Evolutionary conservation across 208 protist genomes (phyloP).

Genomic region (Trypanosoma rangeli): DNA sequence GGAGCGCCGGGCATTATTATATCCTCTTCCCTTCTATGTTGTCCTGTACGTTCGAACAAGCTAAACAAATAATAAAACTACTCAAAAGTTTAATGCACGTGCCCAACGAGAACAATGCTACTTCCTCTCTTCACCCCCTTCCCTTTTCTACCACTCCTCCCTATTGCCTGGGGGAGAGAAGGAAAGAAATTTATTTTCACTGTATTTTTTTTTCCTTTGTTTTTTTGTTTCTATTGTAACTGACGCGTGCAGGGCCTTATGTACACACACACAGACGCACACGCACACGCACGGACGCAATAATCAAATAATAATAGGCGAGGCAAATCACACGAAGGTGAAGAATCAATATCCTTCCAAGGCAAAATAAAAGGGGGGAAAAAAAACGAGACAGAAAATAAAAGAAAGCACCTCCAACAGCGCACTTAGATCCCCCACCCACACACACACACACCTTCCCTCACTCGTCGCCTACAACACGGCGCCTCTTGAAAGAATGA

Average conservation of each 20-base stretch:
- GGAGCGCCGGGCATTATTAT: slow-evolving; percentile 5
- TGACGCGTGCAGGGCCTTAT: neutral
- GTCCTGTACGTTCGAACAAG: neutral
- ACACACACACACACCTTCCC: neutral
- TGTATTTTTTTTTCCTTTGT: neutral
- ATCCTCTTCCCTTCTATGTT: neutral
- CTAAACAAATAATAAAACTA: neutral
- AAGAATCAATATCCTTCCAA: neutral
- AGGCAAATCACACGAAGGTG: neutral
- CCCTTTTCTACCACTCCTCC: neutral
- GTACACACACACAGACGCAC: slow-evolving; percentile 4
- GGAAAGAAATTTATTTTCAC: too few species aligned
- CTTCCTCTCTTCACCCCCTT: neutral
- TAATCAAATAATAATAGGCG: neutral
- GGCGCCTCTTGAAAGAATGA: neutral
- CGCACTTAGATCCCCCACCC: neutral
- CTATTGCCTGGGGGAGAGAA: too few species aligned
- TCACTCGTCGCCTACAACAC: neutral
- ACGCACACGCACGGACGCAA: neutral
- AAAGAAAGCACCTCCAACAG: neutral
- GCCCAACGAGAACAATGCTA: neutral
- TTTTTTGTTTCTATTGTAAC: slow-evolving; percentile 1
- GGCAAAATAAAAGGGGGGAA: neutral
- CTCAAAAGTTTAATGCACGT: neutral
- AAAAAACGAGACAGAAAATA: neutral